These are phyloP conservation scores for Knufia fluminis DNA, from an alignment of 2,329 filamentous ascomycete genomes.

Conservation along the genomic window DNA sequence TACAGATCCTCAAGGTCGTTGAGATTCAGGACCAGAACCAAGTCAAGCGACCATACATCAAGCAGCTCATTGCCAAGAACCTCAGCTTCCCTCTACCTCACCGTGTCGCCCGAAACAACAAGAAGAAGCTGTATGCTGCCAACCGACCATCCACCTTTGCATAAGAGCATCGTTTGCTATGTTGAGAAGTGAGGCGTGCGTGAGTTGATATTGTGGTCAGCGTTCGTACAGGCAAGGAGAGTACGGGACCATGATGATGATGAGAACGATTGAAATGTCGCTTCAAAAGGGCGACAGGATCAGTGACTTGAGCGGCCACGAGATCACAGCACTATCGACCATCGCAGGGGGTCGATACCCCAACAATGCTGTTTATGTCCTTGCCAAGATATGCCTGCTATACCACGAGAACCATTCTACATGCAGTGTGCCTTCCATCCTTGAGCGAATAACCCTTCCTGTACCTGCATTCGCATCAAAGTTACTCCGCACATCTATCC, in stretches of 20 bases:
- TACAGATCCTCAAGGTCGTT: constrained; percentile 92
- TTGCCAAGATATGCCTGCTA: not conserved
- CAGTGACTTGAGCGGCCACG: no score
- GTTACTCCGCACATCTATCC: not conserved
- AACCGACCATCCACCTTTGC: constrained; percentile 96
- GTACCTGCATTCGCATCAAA: no score
- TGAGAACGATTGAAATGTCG: not conserved
- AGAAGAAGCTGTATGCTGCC: constrained; percentile 79
- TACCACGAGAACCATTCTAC: not conserved
- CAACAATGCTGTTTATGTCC: not conserved
- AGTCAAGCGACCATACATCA: constrained; percentile 98
- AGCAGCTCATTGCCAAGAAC: constrained; percentile 89
- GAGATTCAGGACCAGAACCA: constrained; percentile 92
- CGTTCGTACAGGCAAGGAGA: not conserved
- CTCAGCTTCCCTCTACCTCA: constrained; percentile 98
- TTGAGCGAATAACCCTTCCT: no score
- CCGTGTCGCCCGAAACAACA: constrained; percentile 67
- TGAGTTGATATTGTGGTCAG: not conserved
- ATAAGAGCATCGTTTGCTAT: constrained; percentile 41
- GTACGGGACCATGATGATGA: not conserved
- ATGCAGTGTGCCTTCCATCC: not conserved
- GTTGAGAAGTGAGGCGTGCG: not conserved
- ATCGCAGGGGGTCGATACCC: not conserved
- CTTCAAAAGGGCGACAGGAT: not conserved
- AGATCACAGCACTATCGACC: no score